These are phyloP conservation scores for Lotus japonicus DNA, from an alignment of 306 rosid genomes.

Conservation along the genomic window DNA sequence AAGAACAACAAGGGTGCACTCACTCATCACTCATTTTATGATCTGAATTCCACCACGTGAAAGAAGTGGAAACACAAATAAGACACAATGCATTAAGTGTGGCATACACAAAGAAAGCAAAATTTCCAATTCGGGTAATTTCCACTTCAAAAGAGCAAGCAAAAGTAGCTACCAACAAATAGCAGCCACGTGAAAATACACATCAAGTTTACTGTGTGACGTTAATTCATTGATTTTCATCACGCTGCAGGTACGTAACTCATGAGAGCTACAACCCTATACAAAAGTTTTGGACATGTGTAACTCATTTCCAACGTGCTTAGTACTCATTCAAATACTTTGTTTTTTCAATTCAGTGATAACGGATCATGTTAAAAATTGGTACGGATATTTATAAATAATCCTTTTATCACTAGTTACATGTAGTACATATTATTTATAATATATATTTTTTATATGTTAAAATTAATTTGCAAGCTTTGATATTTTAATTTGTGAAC, in stretches of 20 bases:
- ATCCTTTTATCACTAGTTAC: no score
- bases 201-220: slow-evolving; percentile 1
- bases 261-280: slow-evolving; percentile 5
- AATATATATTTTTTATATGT: no score
- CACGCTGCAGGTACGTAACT: slow-evolving; percentile 12
- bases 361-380: no score
- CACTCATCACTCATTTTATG: no score
- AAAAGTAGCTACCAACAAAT: slow-evolving; percentile 13
- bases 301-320: slow-evolving; percentile 37
- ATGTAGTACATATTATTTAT: no score
- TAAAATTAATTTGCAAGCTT: no score
- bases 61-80: slow-evolving; percentile 14
- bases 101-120: slow-evolving; percentile 22
- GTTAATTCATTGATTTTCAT: slow-evolving; percentile 3
- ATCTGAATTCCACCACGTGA: slow-evolving; percentile 21
- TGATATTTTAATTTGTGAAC: no score
- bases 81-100: slow-evolving; percentile 19
- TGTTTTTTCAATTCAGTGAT: no score
- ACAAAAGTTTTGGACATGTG: slow-evolving; percentile 20
- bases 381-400: no score
- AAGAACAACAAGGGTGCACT: not conserved
- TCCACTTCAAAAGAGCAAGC: slow-evolving; percentile 22
- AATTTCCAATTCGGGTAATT: slow-evolving; percentile 8
- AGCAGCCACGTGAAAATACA: slow-evolving; percentile 26
- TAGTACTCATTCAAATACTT: not conserved